These are phyloP conservation scores for Agrostemma githago DNA, from an alignment of 148 eudicot species.

Conservation along the genomic window DNA sequence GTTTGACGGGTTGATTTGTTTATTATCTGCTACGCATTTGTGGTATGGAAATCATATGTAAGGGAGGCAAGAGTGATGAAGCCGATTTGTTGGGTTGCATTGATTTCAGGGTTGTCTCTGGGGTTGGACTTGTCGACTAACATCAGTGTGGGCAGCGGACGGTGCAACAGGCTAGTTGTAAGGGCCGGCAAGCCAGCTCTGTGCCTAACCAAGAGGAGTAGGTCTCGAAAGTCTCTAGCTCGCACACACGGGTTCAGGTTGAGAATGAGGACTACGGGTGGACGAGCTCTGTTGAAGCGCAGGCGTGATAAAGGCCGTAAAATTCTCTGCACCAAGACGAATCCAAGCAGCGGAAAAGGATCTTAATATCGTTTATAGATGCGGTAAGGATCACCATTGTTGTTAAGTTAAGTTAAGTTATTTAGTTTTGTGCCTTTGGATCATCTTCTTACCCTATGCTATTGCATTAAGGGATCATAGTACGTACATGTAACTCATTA, in stretches of 20 bases:
- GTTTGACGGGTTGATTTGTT: no score
- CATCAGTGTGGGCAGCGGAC: constrained; percentile 27
- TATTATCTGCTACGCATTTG: no score
- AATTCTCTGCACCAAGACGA: constrained; percentile 75
- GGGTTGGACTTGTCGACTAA: constrained; percentile 43
- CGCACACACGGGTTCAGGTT: constrained; percentile 71
- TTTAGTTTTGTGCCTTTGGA: background rate
- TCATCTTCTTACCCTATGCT: background rate
- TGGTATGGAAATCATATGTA: no score
- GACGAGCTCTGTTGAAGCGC: constrained; percentile 71
- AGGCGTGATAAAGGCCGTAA: constrained; percentile 89
- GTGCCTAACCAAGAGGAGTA: constrained; percentile 78
- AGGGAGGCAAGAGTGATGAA: no score
- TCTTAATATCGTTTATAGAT: constrained; percentile 20
- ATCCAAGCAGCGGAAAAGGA: constrained; percentile 65
- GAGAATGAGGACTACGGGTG: constrained; percentile 84
- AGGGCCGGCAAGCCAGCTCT: constrained; percentile 56
- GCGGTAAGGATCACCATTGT: constrained; percentile 12
- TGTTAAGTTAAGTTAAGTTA: background rate
- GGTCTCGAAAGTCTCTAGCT: constrained; percentile 79
- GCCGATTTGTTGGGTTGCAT: background rate
- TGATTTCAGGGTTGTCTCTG: constrained; percentile 57
- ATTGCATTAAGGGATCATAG: no score
- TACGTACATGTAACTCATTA: no score
- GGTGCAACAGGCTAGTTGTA: constrained; percentile 58